phyloP scores from a whole-genome alignment of 176 grass and related monocot species.

The Avena insularis region DNA sequence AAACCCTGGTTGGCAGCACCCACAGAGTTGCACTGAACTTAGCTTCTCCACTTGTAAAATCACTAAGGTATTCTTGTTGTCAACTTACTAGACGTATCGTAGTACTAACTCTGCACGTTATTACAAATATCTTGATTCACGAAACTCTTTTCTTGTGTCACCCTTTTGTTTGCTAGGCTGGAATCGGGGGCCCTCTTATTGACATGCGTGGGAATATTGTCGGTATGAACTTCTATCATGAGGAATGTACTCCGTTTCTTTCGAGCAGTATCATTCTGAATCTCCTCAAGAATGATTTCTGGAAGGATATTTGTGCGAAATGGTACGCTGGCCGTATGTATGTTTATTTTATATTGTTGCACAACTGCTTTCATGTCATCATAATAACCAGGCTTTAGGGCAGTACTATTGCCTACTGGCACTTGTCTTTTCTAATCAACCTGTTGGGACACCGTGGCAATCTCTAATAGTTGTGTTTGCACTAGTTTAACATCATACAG shows the following conservation, averaged over 20 bases:
- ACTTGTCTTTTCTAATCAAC: neutral
- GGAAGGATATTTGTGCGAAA: neutral
- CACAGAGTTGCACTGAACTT: neutral
- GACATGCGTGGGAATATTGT: neutral
- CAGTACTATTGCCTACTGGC: neutral
- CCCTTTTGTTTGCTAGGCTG: neutral
- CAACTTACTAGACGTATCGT: neutral
- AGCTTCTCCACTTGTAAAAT: conserved; percentile 4
- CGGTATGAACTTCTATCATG: neutral
- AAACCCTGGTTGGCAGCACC: neutral
- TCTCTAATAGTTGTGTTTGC: neutral
- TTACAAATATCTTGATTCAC: neutral
- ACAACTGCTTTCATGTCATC: neutral
- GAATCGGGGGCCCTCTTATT: conserved; percentile 1
- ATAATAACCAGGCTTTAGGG: neutral
- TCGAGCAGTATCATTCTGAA: neutral
- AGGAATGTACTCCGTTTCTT: conserved; percentile 6
- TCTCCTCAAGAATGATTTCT: neutral
- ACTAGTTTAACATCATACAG: neutral
- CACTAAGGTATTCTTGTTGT: neutral
- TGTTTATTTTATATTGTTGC: neutral
- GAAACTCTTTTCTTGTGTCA: neutral
- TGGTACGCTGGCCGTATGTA: neutral
- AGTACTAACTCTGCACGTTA: neutral
- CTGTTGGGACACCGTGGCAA: neutral